A percentile compares a stretch with the other conserved stretches of the same genome.
These are phyloP conservation scores for Clonostachys rhizophaga DNA, from an alignment of 2,329 filamentous ascomycete genomes.

Conservation along the genomic window DNA sequence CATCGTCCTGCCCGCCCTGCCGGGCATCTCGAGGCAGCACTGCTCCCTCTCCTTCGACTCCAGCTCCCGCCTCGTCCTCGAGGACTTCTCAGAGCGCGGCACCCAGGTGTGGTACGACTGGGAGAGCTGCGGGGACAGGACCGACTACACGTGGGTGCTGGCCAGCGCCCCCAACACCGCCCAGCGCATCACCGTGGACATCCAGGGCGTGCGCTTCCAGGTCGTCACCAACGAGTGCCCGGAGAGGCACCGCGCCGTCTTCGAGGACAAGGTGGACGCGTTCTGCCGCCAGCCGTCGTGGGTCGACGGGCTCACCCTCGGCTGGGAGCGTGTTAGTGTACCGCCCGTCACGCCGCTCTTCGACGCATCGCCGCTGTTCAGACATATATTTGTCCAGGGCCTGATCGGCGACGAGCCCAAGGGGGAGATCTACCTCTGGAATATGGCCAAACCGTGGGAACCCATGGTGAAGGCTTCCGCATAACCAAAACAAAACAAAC, in stretches of 20 bases:
- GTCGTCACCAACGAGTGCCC: slow-evolving; percentile 26
- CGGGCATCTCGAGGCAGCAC: slow-evolving; percentile 26
- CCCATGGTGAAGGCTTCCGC: slow-evolving; percentile 33
- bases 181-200: slow-evolving; percentile 27
- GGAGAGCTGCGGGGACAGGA: slow-evolving; percentile 28
- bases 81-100: slow-evolving; percentile 28
- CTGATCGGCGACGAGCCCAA: slow-evolving; percentile 15
- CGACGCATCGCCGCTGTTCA: slow-evolving; percentile 17
- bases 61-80: slow-evolving; percentile 27
- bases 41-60: slow-evolving; percentile 31
- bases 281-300: slow-evolving; percentile 21
- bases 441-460: slow-evolving; percentile 32
- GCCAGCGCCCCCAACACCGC: slow-evolving; percentile 20
- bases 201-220: slow-evolving; percentile 31
- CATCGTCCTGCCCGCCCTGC: slow-evolving; percentile 24
- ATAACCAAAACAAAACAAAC: not conserved
- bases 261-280: slow-evolving; percentile 22
- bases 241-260: slow-evolving; percentile 23
- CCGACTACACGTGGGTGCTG: slow-evolving; percentile 27
- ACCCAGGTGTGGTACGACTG: slow-evolving; percentile 37
- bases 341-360: slow-evolving; percentile 17
- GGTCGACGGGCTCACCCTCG: slow-evolving; percentile 15
- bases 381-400: slow-evolving; percentile 29
- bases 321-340: slow-evolving; percentile 17
- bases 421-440: slow-evolving; percentile 34